Evolutionary conservation across 2,329 filamentous ascomycete species (phyloP).

Genomic region (Orbilia blumenaviensis): DNA sequence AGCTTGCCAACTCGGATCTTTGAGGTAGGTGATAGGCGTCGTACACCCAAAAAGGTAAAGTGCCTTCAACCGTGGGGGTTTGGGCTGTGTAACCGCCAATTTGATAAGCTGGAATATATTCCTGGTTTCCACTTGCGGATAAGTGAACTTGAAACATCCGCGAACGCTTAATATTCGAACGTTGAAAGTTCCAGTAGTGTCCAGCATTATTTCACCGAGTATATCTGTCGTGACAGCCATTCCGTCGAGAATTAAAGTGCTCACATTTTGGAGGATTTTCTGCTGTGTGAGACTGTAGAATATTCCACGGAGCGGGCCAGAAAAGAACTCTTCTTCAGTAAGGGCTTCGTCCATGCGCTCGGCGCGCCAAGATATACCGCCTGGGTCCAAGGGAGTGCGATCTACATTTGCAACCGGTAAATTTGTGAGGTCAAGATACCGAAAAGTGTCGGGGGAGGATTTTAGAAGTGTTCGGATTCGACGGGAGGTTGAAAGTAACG

Average conservation of each 20-base stretch:
- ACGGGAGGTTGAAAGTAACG: conserved; percentile 23
- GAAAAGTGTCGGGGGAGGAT: conserved; percentile 37
- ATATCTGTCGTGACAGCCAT: conserved; percentile 15
- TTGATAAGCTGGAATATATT: background rate
- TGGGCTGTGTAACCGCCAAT: background rate
- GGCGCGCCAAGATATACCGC: conserved; percentile 40
- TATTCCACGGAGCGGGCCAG: conserved; percentile 23
- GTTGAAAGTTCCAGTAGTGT: conserved; percentile 15
- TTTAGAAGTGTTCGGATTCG: conserved; percentile 3
- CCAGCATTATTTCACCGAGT: conserved; percentile 23
- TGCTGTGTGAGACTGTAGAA: conserved; percentile 29
- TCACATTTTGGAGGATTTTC: conserved; percentile 19
- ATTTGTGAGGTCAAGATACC: conserved; percentile 17
- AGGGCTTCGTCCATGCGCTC: conserved; percentile 36
- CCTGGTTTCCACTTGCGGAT: background rate
- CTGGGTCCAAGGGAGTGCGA: conserved; percentile 17
- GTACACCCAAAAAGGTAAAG: conserved; percentile 26
- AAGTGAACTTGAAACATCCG: background rate
- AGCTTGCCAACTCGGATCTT: background rate
- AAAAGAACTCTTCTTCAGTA: conserved; percentile 34
- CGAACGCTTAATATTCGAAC: conserved; percentile 28
- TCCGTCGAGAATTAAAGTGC: conserved; percentile 28
- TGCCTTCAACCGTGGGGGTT: conserved; percentile 13
- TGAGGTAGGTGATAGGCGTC: background rate
- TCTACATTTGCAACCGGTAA: background rate